Base-by-base conservation (phyloP, 768 basidiomycete genomes). In the Hypholoma sublateritium region DNA sequence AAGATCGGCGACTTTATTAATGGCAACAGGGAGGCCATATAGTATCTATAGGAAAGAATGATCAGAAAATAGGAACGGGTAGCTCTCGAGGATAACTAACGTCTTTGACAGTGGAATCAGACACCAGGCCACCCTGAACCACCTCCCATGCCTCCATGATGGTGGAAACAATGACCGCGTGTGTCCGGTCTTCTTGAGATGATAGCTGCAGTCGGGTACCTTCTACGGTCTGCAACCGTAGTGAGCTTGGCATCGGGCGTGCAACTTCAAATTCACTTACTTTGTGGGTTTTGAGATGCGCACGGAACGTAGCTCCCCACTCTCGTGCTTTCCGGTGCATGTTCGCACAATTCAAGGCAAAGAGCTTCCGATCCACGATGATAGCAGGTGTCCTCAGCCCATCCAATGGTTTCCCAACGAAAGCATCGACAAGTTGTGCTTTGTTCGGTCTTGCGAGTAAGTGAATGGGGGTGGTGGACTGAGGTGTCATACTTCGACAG, bases 211-310 rank as follows among this genome's bases (percentile, higher is more conserved):
- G 69, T 59, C 76, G 76, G 9, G 86, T 82, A 21, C 92, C 93
- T 68, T 94, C 91, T 8, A 76, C 72, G 1, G 91, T 93, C 89
- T 90, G 60, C 17, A 58, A 28, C 63, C n/a, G 14, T 46, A 13
- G 8, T 60, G 41, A 35, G 32, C 25, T 28, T 19, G 8, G 2
- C 21, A 14, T 24, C 22, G 5, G 5, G 9, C 16, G 28, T 21
- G 42, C n/a, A 32, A 41, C 41, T 51, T 32, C 43, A 11, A 17
- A 9, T 14, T 9, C 21, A 28, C 17, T 11, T 66, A 86, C 88
- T 79, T 91, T 91, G 68, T 91, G 89, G 0, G 88, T 89, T 73
- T 95, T 95, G 51, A 95, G 79, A 70, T 95, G 93, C 4, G 87
- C 89, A 47, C 93, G 78, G 69, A 95, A 94, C 8, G 65, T 75